These are phyloP conservation scores for Pseudogymnoascus pannorum DNA, from an alignment of 2,329 filamentous ascomycete species.

Conservation along the genomic window DNA sequence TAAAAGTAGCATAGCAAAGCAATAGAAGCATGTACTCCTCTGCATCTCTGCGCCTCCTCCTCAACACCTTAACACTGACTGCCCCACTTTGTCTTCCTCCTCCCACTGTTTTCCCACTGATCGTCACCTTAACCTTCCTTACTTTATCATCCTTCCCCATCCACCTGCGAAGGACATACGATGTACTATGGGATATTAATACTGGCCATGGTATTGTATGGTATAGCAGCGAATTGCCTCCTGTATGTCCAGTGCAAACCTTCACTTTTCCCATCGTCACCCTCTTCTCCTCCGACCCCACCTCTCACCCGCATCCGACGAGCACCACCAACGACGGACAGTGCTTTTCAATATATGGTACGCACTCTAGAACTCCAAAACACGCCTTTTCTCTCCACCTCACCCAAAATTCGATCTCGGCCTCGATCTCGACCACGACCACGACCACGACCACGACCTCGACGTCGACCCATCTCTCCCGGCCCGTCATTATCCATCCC, in stretches of 20 bases:
- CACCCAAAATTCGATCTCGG: too few relatives aligned
- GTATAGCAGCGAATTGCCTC: neutral
- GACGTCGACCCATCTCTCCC: too few relatives aligned
- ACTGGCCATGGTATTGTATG: too few relatives aligned
- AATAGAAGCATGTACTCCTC: neutral
- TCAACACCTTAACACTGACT: neutral
- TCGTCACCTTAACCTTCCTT: neutral
- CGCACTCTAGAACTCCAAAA: too few relatives aligned
- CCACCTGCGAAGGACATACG: too few relatives aligned
- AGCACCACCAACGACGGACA: too few relatives aligned
- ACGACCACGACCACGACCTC: too few relatives aligned
- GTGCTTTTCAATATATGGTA: neutral
- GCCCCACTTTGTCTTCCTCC: neutral
- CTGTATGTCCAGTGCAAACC: neutral
- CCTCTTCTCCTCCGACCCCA: too few relatives aligned
- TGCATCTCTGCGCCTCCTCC: too few relatives aligned
- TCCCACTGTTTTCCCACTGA: neutral
- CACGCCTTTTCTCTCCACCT: neutral
- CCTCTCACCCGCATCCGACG: neutral
- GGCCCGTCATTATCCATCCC: conserved; percentile 6
- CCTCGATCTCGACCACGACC: too few relatives aligned
- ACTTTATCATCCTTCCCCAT: neutral
- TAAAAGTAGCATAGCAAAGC: neutral
- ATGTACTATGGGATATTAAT: too few relatives aligned
- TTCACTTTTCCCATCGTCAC: neutral